A percentile compares a stretch with the other conserved stretches of the same genome.
Evolutionary conservation across 257 asterid species (phyloP).

Genomic region (Solanum dulcamara): DNA sequence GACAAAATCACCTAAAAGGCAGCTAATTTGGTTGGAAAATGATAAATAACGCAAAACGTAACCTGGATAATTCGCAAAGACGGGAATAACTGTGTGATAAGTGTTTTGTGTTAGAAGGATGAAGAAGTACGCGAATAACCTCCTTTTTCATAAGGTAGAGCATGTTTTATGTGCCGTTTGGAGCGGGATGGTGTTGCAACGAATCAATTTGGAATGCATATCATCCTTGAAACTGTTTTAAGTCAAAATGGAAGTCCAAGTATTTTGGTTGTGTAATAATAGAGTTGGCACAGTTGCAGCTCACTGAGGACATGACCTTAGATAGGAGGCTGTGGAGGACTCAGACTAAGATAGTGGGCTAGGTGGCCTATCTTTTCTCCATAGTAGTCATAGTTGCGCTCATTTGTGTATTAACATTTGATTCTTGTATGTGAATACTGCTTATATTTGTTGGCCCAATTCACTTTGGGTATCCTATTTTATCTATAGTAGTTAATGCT

Average conservation of each 20-base stretch:
- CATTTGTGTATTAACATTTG: too few relatives aligned
- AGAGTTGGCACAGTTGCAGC: too few relatives aligned
- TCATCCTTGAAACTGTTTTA: neutral
- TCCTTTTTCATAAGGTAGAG: neutral
- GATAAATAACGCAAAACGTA: neutral
- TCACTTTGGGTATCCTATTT: too few relatives aligned
- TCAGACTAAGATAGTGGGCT: too few relatives aligned
- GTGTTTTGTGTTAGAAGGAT: neutral
- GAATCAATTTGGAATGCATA: neutral
- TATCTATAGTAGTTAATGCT: too few relatives aligned
- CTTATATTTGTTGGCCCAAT: too few relatives aligned
- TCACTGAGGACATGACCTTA: too few relatives aligned
- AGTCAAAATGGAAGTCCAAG: neutral
- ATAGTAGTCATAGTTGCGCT: too few relatives aligned
- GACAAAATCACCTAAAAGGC: neutral
- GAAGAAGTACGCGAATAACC: neutral
- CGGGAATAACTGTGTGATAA: neutral
- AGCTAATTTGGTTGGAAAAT: neutral
- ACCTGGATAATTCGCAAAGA: neutral
- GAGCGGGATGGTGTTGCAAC: neutral
- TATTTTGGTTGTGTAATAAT: neutral
- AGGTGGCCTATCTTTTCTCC: too few relatives aligned
- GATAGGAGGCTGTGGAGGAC: too few relatives aligned
- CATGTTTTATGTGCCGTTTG: neutral
- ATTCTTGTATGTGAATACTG: too few relatives aligned